Evolutionary conservation across 768 basidiomycete species (phyloP).

Genomic region (Sarcomyxa edulis): DNA sequence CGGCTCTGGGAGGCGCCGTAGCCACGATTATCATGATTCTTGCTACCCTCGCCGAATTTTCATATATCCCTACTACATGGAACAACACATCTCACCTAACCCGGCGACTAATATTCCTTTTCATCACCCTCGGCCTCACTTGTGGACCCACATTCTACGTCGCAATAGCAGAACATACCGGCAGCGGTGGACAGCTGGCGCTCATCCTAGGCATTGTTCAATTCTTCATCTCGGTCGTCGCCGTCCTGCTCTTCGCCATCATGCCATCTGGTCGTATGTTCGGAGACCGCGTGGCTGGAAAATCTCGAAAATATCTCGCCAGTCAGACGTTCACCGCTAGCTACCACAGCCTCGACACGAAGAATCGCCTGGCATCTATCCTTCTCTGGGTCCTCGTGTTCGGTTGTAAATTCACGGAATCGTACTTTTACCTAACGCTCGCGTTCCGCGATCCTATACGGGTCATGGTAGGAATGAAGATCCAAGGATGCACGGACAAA

Average conservation of each 20-base stretch:
- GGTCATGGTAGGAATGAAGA: conserved; percentile 96
- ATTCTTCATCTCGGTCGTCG: conserved; percentile 87
- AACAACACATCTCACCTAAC: conserved; percentile 96
- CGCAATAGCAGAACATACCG: conserved; percentile 71
- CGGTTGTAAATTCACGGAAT: conserved; percentile 93
- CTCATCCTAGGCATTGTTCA: conserved; percentile 95
- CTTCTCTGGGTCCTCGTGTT: conserved; percentile 90
- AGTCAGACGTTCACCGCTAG: conserved; percentile 98
- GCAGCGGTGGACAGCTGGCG: conserved; percentile 64
- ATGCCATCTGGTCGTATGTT: conserved; percentile 99
- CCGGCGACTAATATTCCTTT: conserved; percentile 83
- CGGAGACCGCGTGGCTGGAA: conserved; percentile 94
- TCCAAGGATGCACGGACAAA: conserved; percentile 85
- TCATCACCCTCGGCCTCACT: conserved; percentile 87
- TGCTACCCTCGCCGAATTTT: conserved; percentile 92
- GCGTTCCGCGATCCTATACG: conserved; percentile 91
- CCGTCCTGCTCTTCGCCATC: conserved; percentile 82
- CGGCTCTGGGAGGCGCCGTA: conserved; percentile 91
- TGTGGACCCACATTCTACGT: conserved; percentile 94
- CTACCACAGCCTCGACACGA: conserved; percentile 66
- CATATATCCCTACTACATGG: conserved; percentile 98
- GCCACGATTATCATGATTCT: conserved; percentile 95
- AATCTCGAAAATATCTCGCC: conserved; percentile 94
- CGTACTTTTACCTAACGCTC: conserved; percentile 95
- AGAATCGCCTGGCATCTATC: conserved; percentile 73